These are phyloP conservation scores for Colletotrichum sansevieriae DNA, from an alignment of 2,329 filamentous ascomycete species.

Conservation along the genomic window DNA sequence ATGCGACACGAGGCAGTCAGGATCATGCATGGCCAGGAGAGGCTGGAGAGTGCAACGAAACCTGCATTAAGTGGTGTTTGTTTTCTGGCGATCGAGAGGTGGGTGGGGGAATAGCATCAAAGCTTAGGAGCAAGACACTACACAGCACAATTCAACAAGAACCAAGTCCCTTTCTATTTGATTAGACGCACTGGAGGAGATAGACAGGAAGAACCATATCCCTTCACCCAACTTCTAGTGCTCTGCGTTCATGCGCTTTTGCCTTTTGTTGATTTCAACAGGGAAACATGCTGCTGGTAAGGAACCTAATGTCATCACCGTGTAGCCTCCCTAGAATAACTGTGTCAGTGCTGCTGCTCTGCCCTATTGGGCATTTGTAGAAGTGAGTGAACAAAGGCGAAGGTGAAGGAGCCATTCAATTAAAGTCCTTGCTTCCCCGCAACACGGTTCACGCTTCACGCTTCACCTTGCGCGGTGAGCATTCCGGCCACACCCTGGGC, in stretches of 20 bases:
- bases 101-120: slow-evolving; percentile 40
- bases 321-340: neutral
- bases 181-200: slow-evolving; percentile 28
- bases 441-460: slow-evolving; percentile 31
- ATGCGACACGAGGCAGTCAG: slow-evolving; percentile 27
- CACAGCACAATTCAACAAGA: slow-evolving; percentile 36
- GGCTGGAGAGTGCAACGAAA: slow-evolving; percentile 40
- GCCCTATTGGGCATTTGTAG: neutral
- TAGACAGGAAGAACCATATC: slow-evolving; percentile 34
- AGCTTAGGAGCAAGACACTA: slow-evolving; percentile 41
- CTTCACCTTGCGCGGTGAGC: slow-evolving; percentile 17
- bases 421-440: slow-evolving; percentile 42
- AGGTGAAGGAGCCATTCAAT: slow-evolving; percentile 25
- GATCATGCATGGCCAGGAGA: slow-evolving; percentile 28
- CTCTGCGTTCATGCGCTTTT: neutral
- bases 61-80: slow-evolving; percentile 41
- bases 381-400: neutral
- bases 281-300: neutral
- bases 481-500: slow-evolving; percentile 40
- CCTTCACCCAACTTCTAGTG: slow-evolving; percentile 3
- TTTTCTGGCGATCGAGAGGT: slow-evolving; percentile 30
- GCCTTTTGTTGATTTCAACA: neutral
- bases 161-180: slow-evolving; percentile 33
- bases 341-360: slow-evolving; percentile 7
- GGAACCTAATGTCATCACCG: neutral